Evolutionary conservation across 306 rosid species (phyloP).

Genomic region (Mimosa pudica): DNA sequence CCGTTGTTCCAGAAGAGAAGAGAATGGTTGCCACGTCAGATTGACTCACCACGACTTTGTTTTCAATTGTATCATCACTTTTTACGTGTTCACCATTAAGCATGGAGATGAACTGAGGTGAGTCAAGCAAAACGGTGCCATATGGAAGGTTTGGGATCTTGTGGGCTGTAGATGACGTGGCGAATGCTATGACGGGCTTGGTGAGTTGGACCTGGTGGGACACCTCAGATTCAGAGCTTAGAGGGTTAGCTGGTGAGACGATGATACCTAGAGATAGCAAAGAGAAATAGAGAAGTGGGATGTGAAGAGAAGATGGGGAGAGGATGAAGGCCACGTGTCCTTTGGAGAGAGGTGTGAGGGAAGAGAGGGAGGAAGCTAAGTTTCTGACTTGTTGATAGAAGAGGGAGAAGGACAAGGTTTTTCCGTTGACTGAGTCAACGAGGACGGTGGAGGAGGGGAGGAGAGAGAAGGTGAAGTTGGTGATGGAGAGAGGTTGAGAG

Average conservation of each 20-base stretch:
- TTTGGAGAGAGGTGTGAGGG: not conserved
- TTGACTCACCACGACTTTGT: conserved; percentile 40
- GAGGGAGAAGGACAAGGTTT: conserved; percentile 51
- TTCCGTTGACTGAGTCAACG: conserved; percentile 56
- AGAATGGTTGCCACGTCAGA: conserved; percentile 70
- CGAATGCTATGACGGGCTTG: not conserved
- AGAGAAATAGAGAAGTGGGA: not conserved
- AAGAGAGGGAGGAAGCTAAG: conserved; percentile 45
- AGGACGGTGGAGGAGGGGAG: conserved; percentile 51
- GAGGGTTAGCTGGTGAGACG: not conserved
- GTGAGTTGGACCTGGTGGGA: not conserved
- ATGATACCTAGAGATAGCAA: not conserved
- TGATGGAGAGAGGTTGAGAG: conserved; percentile 61
- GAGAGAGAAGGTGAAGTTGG: conserved; percentile 56
- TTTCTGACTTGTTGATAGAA: conserved; percentile 55
- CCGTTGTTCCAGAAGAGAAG: conserved; percentile 89
- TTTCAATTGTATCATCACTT: not conserved
- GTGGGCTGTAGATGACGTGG: conserved; percentile 35
- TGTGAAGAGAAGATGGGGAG: not conserved
- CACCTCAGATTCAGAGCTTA: not conserved
- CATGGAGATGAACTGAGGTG: conserved; percentile 60
- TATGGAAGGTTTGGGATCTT: conserved; percentile 35
- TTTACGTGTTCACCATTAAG: not conserved
- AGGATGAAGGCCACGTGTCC: conserved; percentile 1
- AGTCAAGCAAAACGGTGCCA: conserved; percentile 57